Conservation (phyloP, 192 early-diverging fungal genomes). For the Obelidium mucronatum region DNA sequence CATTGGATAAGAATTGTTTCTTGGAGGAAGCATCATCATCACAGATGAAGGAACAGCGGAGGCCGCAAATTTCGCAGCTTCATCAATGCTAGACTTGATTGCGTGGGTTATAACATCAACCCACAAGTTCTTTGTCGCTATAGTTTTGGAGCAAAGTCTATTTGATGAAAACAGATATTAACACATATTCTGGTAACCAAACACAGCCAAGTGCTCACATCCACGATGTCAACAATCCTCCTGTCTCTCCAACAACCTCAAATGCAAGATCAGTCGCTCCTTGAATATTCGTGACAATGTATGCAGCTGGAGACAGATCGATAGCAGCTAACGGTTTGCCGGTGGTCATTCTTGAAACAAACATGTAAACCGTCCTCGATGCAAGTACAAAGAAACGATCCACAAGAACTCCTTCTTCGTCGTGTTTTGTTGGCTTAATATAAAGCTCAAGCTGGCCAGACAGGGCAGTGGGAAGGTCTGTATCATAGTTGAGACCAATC, state of each 20-base stretch:
- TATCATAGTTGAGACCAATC: not conserved
- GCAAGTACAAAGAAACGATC: slow-evolving; percentile 12
- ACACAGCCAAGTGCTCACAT: not conserved
- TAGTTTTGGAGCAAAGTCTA: not conserved
- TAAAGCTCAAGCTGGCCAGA: slow-evolving; percentile 8
- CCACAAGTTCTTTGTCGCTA: not conserved
- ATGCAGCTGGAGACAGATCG: not conserved
- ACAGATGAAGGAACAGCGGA: no score
- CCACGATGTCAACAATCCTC: not conserved
- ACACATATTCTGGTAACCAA: not conserved
- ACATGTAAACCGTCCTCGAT: not conserved
- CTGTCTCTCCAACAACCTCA: not conserved
- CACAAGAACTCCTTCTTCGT: slow-evolving; percentile 3
- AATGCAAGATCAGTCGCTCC: not conserved
- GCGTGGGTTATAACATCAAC: slow-evolving; percentile 10
- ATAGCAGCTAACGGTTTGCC: not conserved
- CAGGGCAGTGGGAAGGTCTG: slow-evolving; percentile 2
- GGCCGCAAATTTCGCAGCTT: not conserved
- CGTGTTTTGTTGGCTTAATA: not conserved
- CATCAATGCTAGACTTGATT: not conserved
- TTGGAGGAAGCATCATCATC: not conserved
- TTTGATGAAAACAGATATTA: not conserved
- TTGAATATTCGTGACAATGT: not conserved
- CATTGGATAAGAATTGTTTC: not conserved
- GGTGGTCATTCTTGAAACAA: not conserved